Percentiles rank a stretch among this genome's conserved stretches.
phyloP scores from a whole-genome alignment of 768 basidiomycete genomes.

The Mycena indigotica region DNA sequence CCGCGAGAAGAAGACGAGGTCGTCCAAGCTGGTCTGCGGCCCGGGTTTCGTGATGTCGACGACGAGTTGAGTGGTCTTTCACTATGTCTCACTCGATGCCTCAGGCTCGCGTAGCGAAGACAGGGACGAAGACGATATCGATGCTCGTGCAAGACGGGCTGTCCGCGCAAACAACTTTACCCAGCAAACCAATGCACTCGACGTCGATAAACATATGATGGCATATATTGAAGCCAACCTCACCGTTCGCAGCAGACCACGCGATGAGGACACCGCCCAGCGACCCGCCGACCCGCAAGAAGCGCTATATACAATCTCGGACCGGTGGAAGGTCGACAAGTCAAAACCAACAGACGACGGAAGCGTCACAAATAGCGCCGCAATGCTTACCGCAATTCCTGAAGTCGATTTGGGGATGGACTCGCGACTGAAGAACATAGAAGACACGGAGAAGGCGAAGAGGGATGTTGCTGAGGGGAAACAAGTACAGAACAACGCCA shows the following conservation, averaged over 20 bases:
- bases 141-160: conserved; percentile 69
- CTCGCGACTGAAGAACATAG: conserved; percentile 95
- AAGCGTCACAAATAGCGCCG: conserved; percentile 87
- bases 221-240: conserved; percentile 96
- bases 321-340: conserved; percentile 63
- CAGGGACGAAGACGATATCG: conserved; percentile 56
- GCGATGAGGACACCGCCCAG: conserved; percentile 49
- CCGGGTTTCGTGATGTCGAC: conserved; percentile 48
- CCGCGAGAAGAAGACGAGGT: conserved; percentile 50
- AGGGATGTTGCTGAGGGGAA: conserved; percentile 77
- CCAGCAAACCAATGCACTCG: conserved; percentile 92
- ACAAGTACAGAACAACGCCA: conserved; percentile 51
- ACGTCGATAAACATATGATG: conserved; percentile 99
- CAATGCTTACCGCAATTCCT: conserved; percentile 97
- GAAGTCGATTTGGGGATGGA: conserved; percentile 99
- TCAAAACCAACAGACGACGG: conserved; percentile 78
- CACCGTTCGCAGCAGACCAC: conserved; percentile 63
- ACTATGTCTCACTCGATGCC: not conserved
- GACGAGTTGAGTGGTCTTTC: conserved; percentile 56
- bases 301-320: conserved; percentile 73
- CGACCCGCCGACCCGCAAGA: conserved; percentile 71
- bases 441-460: conserved; percentile 97
- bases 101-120: conserved; percentile 41
- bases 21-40: conserved; percentile 57
- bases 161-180: conserved; percentile 93